phyloP scores from a whole-genome alignment of 495 filamentous ascomycete species.

The Thermothielavioides terrestris region DNA sequence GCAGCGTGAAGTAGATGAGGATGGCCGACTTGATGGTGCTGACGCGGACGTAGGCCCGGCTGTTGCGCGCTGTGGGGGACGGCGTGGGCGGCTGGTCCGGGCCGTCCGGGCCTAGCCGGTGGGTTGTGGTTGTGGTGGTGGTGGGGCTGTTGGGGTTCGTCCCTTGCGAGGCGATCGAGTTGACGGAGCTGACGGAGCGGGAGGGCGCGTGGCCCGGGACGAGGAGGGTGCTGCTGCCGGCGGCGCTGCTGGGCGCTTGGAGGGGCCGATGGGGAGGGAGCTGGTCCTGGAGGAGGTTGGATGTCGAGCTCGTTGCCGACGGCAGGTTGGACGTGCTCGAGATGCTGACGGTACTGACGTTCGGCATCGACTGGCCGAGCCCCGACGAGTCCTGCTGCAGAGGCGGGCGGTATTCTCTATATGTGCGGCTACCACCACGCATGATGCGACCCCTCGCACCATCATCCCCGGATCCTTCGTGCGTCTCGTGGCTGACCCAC shows the following conservation, averaged over 20 bases:
- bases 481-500: constrained; percentile 59
- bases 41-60: constrained; percentile 33
- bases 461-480: constrained; percentile 36
- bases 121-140: constrained; percentile 1
- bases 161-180: constrained; percentile 27
- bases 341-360: constrained; percentile 20
- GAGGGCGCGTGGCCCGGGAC: constrained; percentile 19
- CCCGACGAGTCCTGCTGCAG: constrained; percentile 19
- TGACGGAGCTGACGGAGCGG: constrained; percentile 29
- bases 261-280: constrained; percentile 1
- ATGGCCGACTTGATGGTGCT: constrained; percentile 72
- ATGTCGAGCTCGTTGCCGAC: constrained; percentile 35
- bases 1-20: constrained; percentile 83
- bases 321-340: constrained; percentile 23
- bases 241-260: constrained; percentile 7
- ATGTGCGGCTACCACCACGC: constrained; percentile 4
- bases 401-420: constrained; percentile 14
- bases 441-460: constrained; percentile 11
- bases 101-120: not conserved
- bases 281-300: constrained; percentile 26
- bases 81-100: constrained; percentile 3
- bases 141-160: constrained; percentile 17
- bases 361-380: constrained; percentile 7
- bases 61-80: not conserved
- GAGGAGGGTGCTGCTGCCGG: constrained; percentile 16